A percentile compares a stretch with the other conserved stretches of the same genome.
phyloP scores from a whole-genome alignment of 169 alveolate species.

The Besnoitia besnoiti region DNA sequence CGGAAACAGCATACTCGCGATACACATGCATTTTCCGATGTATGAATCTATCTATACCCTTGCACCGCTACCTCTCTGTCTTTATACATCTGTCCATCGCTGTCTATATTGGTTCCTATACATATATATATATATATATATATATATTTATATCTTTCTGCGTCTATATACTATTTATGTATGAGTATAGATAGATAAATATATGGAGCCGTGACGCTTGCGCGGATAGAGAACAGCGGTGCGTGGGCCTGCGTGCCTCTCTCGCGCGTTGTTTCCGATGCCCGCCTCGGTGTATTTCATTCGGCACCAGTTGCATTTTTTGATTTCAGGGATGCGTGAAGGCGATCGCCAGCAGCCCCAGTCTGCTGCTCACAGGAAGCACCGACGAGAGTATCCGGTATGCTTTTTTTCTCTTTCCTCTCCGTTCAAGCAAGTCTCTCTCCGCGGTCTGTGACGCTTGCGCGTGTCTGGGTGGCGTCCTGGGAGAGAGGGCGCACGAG shows the following conservation, averaged over 20 bases:
- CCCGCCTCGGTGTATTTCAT: not conserved
- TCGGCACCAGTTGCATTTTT: not conserved
- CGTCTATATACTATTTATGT: not conserved
- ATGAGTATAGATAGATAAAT: not conserved
- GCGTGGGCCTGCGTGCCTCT: not conserved
- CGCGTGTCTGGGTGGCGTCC: too few relatives aligned
- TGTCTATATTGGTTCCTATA: not conserved
- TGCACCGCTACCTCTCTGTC: not conserved
- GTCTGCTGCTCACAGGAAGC: not conserved
- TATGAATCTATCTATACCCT: not conserved
- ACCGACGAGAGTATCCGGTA: conserved; percentile 24
- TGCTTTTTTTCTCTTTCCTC: not conserved
- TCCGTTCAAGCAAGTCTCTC: not conserved
- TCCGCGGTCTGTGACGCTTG: too few relatives aligned
- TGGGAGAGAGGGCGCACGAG: too few relatives aligned
- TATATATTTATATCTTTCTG: not conserved
- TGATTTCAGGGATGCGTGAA: not conserved
- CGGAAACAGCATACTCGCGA: not conserved
- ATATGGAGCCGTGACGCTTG: not conserved
- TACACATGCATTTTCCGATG: not conserved
- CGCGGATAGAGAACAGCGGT: not conserved
- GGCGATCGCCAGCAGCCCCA: not conserved
- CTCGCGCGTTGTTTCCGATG: not conserved
- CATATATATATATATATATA: not conserved
- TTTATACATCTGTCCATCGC: not conserved